Evolutionary conservation across 148 eudicot genomes (phyloP).

Genomic region (Vaccinium myrtillus): DNA sequence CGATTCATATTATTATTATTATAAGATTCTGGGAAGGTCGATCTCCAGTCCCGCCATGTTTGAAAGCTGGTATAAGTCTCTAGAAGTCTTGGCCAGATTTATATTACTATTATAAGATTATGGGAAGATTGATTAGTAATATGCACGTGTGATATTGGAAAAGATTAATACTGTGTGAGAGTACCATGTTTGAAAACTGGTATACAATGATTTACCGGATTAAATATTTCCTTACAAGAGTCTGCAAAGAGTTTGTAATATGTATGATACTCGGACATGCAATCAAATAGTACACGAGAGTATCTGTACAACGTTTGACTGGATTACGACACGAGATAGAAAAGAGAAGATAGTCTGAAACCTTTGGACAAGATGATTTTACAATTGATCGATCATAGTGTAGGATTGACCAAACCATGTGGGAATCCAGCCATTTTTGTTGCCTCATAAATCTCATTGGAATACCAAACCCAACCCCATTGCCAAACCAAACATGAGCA

Average conservation of each 20-base stretch:
- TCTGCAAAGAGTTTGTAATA: not conserved
- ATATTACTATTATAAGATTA: not conserved
- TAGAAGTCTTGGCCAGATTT: not conserved
- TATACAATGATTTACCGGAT: not conserved
- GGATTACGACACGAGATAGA: not conserved
- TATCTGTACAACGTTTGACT: not conserved
- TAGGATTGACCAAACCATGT: not conserved
- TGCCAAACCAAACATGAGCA: not conserved
- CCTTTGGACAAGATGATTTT: not conserved
- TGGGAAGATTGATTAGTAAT: not conserved
- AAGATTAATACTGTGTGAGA: not conserved
- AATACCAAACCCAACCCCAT: not conserved
- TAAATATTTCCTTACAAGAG: not conserved
- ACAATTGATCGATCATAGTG: not conserved
- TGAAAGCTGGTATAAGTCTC: not conserved
- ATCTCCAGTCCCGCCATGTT: not conserved
- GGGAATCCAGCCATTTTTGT: not conserved
- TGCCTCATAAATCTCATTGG: not conserved
- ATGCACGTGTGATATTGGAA: not conserved
- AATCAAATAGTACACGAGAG: not conserved
- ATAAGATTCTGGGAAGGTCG: not conserved
- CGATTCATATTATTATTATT: not conserved
- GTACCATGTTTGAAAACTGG: not conserved
- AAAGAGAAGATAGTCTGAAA: not conserved
- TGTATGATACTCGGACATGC: too few relatives aligned